These are phyloP conservation scores for Erigeron canadensis DNA, from an alignment of 129 eudicot species.

Conservation along the genomic window DNA sequence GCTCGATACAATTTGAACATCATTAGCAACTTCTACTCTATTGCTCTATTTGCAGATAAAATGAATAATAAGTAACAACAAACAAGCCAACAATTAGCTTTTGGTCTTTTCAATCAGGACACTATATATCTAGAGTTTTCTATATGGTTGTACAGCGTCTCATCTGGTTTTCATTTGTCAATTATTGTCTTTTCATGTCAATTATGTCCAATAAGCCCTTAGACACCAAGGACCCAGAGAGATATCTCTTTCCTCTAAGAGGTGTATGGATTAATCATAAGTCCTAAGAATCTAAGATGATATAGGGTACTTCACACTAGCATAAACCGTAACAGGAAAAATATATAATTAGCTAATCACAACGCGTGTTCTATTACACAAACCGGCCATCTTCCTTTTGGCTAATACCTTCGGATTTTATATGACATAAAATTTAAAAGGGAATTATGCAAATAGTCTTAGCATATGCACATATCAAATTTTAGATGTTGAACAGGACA, in stretches of 20 bases:
- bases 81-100: slow-evolving; percentile 15
- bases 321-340: no score
- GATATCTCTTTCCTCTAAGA: no score
- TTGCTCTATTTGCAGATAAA: slow-evolving; percentile 15
- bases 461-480: neutral
- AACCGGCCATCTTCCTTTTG: no score
- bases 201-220: neutral
- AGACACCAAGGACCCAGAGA: slow-evolving; percentile 17
- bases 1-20: neutral
- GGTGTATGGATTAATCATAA: no score
- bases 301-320: no score
- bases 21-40: neutral
- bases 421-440: no score
- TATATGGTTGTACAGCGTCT: slow-evolving; percentile 20
- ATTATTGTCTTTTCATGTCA: neutral
- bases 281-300: no score
- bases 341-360: no score
- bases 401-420: no score
- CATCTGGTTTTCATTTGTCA: neutral
- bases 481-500: neutral
- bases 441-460: neutral
- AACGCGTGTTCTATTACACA: no score
- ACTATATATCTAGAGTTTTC: slow-evolving; percentile 1
- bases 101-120: slow-evolving; percentile 12
- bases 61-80: neutral